Evolutionary conservation across 108 stramenopile species (phyloP), one percentile per base, ranked within the genome.

Genomic region (Nitzschia palea): DNA sequence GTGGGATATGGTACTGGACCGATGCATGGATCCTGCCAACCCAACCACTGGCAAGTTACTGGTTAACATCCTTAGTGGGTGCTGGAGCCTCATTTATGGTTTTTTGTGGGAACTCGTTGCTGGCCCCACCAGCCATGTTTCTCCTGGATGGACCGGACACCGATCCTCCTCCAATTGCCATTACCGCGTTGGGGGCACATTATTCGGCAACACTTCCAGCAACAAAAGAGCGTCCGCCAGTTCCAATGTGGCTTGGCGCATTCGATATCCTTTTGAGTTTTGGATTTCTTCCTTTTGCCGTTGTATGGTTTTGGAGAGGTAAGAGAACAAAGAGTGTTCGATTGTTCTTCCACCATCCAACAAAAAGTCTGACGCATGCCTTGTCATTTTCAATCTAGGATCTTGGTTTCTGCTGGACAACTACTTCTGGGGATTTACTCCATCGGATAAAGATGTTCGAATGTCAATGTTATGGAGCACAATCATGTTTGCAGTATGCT

Each of bases 301-400:
- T 69, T 2, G 76, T 77, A 3, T 65, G 59, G 61, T 77, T 51
- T 36, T 77, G 76, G 76, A 57, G 76, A 44, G 76, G 74, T 18
- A 40, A 8, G 37, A n/a, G n/a, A n/a, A n/a, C n/a, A n/a, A n/a
- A n/a, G n/a, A n/a, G n/a, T n/a, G n/a, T n/a, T n/a, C n/a, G n/a
- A n/a, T n/a, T n/a, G n/a, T n/a, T n/a, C n/a, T n/a, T n/a, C n/a
- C n/a, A n/a, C n/a, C n/a, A n/a, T n/a, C n/a, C n/a, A n/a, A n/a
- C n/a, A n/a, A n/a, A n/a, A n/a, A n/a, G n/a, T n/a, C n/a, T n/a
- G n/a, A n/a, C n/a, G n/a, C n/a, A n/a, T n/a, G n/a, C n/a, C n/a
- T n/a, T n/a, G n/a, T n/a, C n/a, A n/a, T n/a, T n/a, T n/a, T n/a
- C n/a, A n/a, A n/a, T 40, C 14, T 14, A 40, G 37, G 54, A 55